Evolutionary conservation across 164 flowering plant species (phyloP).

Genomic region (Paratinospora sagittata): DNA sequence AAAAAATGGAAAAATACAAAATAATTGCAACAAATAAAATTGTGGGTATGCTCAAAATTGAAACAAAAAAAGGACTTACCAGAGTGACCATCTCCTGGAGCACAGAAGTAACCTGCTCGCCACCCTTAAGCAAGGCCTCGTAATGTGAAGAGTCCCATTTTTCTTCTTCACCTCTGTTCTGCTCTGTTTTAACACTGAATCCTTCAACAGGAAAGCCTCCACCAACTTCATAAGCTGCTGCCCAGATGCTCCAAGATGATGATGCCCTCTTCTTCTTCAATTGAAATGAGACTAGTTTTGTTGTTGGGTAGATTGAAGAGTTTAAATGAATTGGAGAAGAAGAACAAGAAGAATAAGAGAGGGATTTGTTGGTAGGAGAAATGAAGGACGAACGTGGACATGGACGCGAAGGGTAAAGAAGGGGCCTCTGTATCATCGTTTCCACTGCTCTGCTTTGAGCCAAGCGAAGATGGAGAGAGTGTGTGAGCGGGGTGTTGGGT

Average conservation of each 20-base stretch:
- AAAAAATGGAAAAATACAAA: no score
- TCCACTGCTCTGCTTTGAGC: neutral
- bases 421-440: neutral
- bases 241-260: conserved; percentile 4
- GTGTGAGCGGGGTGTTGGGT: no score
- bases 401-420: neutral
- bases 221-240: conserved; percentile 30
- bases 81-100: conserved; percentile 74
- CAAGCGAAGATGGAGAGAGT: no score
- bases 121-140: conserved; percentile 80
- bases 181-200: conserved; percentile 6
- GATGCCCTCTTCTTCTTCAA: conserved; percentile 5
- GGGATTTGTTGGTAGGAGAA: neutral
- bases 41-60: neutral
- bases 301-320: neutral
- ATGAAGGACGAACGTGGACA: neutral
- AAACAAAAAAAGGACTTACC: conserved; percentile 30
- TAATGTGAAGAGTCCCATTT: conserved; percentile 42
- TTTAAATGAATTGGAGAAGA: no score
- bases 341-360: no score
- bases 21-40: neutral
- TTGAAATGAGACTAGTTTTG: neutral
- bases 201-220: conserved; percentile 23
- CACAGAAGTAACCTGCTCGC: conserved; percentile 91
- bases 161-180: conserved; percentile 10